These are phyloP conservation scores for Monilinia fructicola DNA, from an alignment of 2,329 filamentous ascomycete species.

Conservation along the genomic window DNA sequence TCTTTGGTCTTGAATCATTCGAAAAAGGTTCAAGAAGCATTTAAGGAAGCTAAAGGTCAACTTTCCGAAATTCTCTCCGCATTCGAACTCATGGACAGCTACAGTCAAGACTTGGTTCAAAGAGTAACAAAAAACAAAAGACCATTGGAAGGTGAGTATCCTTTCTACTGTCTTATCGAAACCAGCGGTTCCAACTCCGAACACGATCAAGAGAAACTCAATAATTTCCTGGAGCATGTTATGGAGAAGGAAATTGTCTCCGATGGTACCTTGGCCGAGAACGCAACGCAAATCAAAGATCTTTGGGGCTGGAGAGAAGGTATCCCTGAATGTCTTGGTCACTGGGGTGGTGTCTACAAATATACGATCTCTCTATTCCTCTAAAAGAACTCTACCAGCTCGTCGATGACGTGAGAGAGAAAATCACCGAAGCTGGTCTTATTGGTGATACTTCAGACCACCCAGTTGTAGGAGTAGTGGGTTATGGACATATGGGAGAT, in stretches of 20 bases:
- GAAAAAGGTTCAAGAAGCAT: slow-evolving; percentile 82
- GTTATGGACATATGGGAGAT: slow-evolving; percentile 98
- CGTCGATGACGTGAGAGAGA: slow-evolving; percentile 78
- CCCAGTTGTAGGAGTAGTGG: slow-evolving; percentile 86
- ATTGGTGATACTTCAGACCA: slow-evolving; percentile 72
- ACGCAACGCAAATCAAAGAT: slow-evolving; percentile 82
- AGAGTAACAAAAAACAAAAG: slow-evolving; percentile 72
- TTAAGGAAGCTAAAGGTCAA: slow-evolving; percentile 83
- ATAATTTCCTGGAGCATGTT: slow-evolving; percentile 85
- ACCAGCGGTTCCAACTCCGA: slow-evolving; percentile 93
- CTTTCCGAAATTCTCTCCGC: slow-evolving; percentile 94
- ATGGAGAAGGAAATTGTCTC: slow-evolving; percentile 83
- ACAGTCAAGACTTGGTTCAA: slow-evolving; percentile 75
- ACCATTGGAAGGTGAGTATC: slow-evolving; percentile 79
- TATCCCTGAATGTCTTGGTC: slow-evolving; percentile 82
- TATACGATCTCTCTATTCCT: slow-evolving; percentile 96
- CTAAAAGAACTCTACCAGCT: slow-evolving; percentile 82
- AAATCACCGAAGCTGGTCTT: slow-evolving; percentile 71
- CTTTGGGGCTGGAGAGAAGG: slow-evolving; percentile 94
- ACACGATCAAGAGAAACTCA: slow-evolving; percentile 89
- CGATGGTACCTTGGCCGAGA: slow-evolving; percentile 89
- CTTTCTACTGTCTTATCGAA: slow-evolving; percentile 96
- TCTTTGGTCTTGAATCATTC: slow-evolving; percentile 87
- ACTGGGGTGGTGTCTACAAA: slow-evolving; percentile 96
- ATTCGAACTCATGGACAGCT: slow-evolving; percentile 94